Evolutionary conservation across 306 rosid species (phyloP), one percentile per base, ranked within the genome.

Genomic region (Cucurbita maxima): DNA sequence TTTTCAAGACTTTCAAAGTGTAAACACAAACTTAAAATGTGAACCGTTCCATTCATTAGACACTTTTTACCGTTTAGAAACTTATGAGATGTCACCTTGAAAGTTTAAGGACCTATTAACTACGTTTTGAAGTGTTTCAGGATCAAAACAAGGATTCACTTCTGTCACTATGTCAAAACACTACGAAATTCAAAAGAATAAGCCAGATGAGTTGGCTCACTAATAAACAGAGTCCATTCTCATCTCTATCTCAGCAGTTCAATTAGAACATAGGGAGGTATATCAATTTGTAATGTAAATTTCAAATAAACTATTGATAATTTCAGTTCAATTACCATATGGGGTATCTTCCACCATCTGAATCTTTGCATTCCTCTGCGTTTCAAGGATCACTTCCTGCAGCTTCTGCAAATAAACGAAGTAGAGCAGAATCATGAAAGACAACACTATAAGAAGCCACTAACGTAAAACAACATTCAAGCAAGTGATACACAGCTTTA

Each of bases 291-390:
- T 37, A 40, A 47, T 50, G 6, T 3, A 13, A 73, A 56, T 47
- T 19, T 56, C 30, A 56, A 37, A 15, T 44, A 47, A 41, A 0
- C 59, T 10, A 60, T 34, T 48, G 41, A 0, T 15, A 50, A 40
- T 75, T 44, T 71, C 41, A 61, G 52, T 67, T 57, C 34, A 59
- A 48, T 82, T 77, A 94, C 98, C 97, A 72, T 86, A 40, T 14
- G 86, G 87, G 50, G 87, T 84, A 80, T 90, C 87, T 84, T 86
- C 92, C 79, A 81, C 78, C 4, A 63, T 84, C 76, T 71, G 86
- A 59, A 94, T 78, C 81, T 85, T 89, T 52, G 88, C 91, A 76
- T 94, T 91, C 81, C 83, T 89, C 87, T 89, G 99, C 25, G 99
- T 94, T 80, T 84, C 77, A 47, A 87, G 72, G 80, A 94, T 94